Percentiles rank a stretch among this genome's conserved stretches.
These are phyloP conservation scores for Limtongozyma cylindracea DNA, from an alignment of 805 yeast species.

Conservation along the genomic window DNA sequence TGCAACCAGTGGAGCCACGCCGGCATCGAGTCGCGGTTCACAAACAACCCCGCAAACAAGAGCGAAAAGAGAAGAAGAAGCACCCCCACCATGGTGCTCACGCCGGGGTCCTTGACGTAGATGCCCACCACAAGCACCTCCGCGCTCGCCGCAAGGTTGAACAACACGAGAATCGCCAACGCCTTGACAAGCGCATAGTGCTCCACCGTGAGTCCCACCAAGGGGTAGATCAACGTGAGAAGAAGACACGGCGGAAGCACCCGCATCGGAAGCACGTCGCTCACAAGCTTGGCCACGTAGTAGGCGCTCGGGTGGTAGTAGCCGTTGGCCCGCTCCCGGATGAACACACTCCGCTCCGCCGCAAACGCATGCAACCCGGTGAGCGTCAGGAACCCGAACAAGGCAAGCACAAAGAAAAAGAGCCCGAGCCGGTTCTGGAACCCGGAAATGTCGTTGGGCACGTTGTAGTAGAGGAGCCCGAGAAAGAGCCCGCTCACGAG, in stretches of 20 bases:
- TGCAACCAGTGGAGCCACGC: slow-evolving; percentile 46
- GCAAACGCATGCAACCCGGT: slow-evolving; percentile 84
- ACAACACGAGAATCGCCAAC: slow-evolving; percentile 42
- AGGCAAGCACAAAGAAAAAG: slow-evolving; percentile 72
- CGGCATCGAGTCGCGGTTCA: slow-evolving; percentile 43
- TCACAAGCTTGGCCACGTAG: slow-evolving; percentile 59
- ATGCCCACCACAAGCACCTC: slow-evolving; percentile 79
- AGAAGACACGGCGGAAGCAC: slow-evolving; percentile 79
- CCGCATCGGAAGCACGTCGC: slow-evolving; percentile 84
- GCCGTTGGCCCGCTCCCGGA: slow-evolving; percentile 85
- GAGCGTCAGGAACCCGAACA: slow-evolving; percentile 83
- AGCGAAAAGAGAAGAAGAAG: slow-evolving; percentile 63
- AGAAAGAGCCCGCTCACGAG: slow-evolving; percentile 59
- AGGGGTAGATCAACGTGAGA: slow-evolving; percentile 62
- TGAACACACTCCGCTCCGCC: slow-evolving; percentile 66
- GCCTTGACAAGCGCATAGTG: slow-evolving; percentile 52
- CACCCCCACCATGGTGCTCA: slow-evolving; percentile 76
- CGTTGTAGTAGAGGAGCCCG: slow-evolving; percentile 65
- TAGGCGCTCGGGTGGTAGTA: slow-evolving; percentile 78
- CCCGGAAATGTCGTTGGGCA: slow-evolving; percentile 78
- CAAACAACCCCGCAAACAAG: slow-evolving; percentile 80
- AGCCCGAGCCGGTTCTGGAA: slow-evolving; percentile 89
- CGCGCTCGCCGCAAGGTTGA: slow-evolving; percentile 68
- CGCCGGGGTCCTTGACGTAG: slow-evolving; percentile 67
- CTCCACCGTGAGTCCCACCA: slow-evolving; percentile 68